These are phyloP conservation scores for Letharia columbiana DNA, from an alignment of 495 filamentous ascomycete genomes.

Conservation along the genomic window DNA sequence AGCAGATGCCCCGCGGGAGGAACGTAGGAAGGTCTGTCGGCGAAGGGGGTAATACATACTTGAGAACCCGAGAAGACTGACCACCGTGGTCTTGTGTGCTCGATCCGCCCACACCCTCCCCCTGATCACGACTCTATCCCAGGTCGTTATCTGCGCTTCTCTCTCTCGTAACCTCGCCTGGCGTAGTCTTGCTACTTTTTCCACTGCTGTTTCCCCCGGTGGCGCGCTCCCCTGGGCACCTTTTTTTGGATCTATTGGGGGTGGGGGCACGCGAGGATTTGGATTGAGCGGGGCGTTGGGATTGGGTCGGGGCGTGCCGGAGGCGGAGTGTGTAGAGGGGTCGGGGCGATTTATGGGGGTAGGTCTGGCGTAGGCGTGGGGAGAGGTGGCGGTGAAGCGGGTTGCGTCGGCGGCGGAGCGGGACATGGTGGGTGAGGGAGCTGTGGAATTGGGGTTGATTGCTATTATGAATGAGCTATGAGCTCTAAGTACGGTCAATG, in stretches of 20 bases:
- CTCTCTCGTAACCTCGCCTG: conserved; percentile 66
- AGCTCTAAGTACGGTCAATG: neutral
- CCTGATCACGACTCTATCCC: conserved; percentile 60
- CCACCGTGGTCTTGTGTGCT: conserved; percentile 69
- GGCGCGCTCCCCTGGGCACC: conserved; percentile 5
- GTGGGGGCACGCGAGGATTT: conserved; percentile 25
- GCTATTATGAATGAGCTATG: neutral
- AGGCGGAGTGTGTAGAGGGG: conserved; percentile 23
- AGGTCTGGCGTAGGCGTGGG: conserved; percentile 71
- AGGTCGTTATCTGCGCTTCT: conserved; percentile 51
- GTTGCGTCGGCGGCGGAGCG: conserved; percentile 90
- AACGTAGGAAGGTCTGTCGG: neutral
- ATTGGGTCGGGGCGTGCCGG: conserved; percentile 32
- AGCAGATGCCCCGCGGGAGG: neutral
- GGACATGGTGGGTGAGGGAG: conserved; percentile 43
- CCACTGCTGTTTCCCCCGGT: conserved; percentile 65
- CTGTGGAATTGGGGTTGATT: neutral
- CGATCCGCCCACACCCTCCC: conserved; percentile 72
- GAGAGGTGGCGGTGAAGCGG: conserved; percentile 86
- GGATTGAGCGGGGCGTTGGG: conserved; percentile 22
- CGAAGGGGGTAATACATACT: conserved; percentile 43
- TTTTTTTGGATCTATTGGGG: conserved; percentile 8
- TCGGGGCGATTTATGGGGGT: conserved; percentile 28
- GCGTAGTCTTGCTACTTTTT: conserved; percentile 81
- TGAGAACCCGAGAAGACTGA: conserved; percentile 67